phyloP scores from a whole-genome alignment of 495 filamentous ascomycete genomes.

The Penicillium subrubescens region DNA sequence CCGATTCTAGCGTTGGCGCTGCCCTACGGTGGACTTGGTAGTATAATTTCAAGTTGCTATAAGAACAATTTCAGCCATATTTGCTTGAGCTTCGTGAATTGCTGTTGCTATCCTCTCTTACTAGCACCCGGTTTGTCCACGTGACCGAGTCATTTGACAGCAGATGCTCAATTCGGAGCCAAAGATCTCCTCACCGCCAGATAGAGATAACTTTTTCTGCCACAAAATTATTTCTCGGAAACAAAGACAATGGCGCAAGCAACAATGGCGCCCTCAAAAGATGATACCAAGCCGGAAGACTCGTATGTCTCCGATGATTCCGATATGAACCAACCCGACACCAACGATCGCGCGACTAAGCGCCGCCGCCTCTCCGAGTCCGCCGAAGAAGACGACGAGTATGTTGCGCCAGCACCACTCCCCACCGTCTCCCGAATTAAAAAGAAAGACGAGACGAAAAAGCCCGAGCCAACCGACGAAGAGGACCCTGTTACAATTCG shows the following conservation, averaged over 20 bases:
- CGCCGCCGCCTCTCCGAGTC: slow-evolving; percentile 48
- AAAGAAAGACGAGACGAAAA: slow-evolving; percentile 39
- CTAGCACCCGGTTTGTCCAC: too few species aligned
- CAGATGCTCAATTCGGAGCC: not conserved
- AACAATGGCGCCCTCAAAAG: slow-evolving; percentile 39
- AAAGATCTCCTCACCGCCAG: slow-evolving; percentile 24
- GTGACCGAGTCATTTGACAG: too few species aligned
- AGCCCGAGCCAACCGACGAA: slow-evolving; percentile 22
- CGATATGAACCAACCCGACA: slow-evolving; percentile 25
- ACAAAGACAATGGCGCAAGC: slow-evolving; percentile 20
- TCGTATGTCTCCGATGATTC: slow-evolving; percentile 27
- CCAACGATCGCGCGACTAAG: slow-evolving; percentile 41
- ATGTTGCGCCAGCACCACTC: slow-evolving; percentile 43
- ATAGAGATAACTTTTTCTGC: slow-evolving; percentile 45
- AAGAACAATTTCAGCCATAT: too few species aligned
- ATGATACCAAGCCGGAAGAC: slow-evolving; percentile 29
- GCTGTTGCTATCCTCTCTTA: too few species aligned
- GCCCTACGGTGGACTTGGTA: too few species aligned
- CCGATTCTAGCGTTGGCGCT: too few species aligned
- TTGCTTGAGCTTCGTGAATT: too few species aligned
- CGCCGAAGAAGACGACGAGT: slow-evolving; percentile 40
- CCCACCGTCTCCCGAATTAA: slow-evolving; percentile 49
- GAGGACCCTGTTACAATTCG: slow-evolving; percentile 43
- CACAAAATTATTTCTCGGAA: slow-evolving; percentile 38
- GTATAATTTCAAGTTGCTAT: too few species aligned